phyloP scores from a whole-genome alignment of 2,329 filamentous ascomycete species.

The Calonectria montana region DNA sequence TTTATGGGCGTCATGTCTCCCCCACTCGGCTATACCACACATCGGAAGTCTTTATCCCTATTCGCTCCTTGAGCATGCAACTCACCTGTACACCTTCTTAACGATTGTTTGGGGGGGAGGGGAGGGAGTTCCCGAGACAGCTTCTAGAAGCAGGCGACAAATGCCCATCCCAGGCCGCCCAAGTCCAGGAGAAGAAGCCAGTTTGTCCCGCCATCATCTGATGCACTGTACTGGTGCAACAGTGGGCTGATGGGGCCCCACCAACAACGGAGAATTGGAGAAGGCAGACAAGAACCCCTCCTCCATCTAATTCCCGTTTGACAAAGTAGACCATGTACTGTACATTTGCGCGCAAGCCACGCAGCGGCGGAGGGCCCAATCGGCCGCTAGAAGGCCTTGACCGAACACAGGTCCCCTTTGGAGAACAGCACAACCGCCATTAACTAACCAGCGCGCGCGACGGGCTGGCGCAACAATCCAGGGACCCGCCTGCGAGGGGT shows the following conservation, averaged over 20 bases:
- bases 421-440: not conserved
- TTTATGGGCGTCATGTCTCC: not conserved
- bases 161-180: not conserved
- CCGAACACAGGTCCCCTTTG: not conserved
- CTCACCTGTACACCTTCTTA: not conserved
- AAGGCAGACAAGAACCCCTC: constrained; percentile 6
- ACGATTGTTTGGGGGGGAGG: not conserved
- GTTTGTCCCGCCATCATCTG: constrained; percentile 10
- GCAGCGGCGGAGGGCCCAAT: not conserved
- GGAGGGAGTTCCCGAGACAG: not conserved
- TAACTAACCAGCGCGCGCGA: not conserved
- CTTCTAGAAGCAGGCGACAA: not conserved
- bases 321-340: not conserved
- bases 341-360: not conserved
- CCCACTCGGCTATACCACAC: not conserved
- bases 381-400: constrained; percentile 17
- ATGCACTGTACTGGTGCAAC: constrained; percentile 6
- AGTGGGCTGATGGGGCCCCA: constrained; percentile 22
- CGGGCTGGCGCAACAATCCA: no score
- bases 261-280: constrained; percentile 19
- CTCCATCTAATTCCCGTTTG: constrained; percentile 5
- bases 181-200: not conserved
- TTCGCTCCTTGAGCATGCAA: not conserved
- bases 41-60: constrained; percentile 15
- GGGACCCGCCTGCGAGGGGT: not conserved